Evolutionary conservation across 257 asterid species (phyloP), one percentile per base, ranked within the genome.

Genomic region (Nicotiana undulata): DNA sequence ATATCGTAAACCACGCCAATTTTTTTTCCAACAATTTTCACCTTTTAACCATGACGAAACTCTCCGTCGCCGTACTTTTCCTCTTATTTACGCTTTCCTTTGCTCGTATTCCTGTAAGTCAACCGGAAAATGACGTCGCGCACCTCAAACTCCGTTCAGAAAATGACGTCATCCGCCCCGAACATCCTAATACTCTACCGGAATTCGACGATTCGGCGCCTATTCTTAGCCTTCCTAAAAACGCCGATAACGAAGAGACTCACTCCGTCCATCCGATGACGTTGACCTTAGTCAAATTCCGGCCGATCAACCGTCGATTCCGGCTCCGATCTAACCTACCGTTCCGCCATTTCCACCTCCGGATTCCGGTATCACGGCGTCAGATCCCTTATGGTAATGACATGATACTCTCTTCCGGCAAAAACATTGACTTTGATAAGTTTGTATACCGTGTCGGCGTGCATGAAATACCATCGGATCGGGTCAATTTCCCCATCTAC

Each of bases 241-340:
- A 86, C 46, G 49, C 74, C 4, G 63, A 58, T 80, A 66, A 76
- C 68, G 31, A 83, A 63, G 88, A 83, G 12, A 34, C 82, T 29
- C 85, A 67, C 29, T 34, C 83, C 44, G 61, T 80, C n/a, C 37
- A 44, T 60, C 3, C 88, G 3, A 32, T 63, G 12, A 92, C 91
- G 64, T 49, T 86, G 52, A 66, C 74, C 4, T 58, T 81, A 18
- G 26, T 83, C 29, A 64, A 82, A 17, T 80, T 90, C 88, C 88
- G 86, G 3, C 91, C 95, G 28, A 74, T 86, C 76, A 85, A 90
- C 81, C 94, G 89, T 79, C 93, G 79, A 2, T 86, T 89, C 81
- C 82, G 49, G 1, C 49, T 76, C 28, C 79, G 89, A 79, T 76
- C 89, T 3, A 60, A 31, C 9, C 11, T 32, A 4, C 82, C 83